Conservation (phyloP, 495 filamentous ascomycete genomes). For the Daldinia bambusicola region DNA sequence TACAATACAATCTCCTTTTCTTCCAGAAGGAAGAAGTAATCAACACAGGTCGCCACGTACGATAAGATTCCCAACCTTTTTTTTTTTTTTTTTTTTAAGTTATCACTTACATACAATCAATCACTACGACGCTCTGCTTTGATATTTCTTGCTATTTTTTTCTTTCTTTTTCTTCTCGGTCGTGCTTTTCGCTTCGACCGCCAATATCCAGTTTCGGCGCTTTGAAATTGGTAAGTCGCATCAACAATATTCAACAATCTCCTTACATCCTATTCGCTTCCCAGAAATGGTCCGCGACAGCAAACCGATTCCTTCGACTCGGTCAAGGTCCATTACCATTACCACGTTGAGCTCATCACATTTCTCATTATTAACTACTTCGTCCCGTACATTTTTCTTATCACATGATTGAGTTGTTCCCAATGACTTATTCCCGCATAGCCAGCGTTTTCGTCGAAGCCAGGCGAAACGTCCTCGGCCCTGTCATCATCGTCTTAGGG, state of each 20-base stretch:
- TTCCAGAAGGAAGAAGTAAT: neutral
- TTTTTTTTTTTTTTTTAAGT: too few relatives aligned
- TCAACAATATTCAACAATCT: slow-evolving; percentile 19
- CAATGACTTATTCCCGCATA: slow-evolving; percentile 40
- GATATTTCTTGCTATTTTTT: neutral
- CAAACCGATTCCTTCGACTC: slow-evolving; percentile 12
- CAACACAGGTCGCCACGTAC: slow-evolving; percentile 13
- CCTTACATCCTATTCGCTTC: slow-evolving; percentile 8
- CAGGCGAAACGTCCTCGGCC: slow-evolving; percentile 36
- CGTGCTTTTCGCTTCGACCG: slow-evolving; percentile 13
- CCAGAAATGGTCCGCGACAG: slow-evolving; percentile 14
- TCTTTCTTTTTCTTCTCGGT: neutral
- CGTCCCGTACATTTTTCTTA: neutral
- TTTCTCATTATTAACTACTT: slow-evolving; percentile 6
- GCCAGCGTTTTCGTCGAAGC: slow-evolving; percentile 24
- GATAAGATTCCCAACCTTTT: neutral
- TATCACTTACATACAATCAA: neutral
- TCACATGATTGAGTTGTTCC: slow-evolving; percentile 32
- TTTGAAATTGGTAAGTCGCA: slow-evolving; percentile 27
- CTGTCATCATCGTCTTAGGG: slow-evolving; percentile 35
- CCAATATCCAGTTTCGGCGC: neutral
- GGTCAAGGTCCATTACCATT: slow-evolving; percentile 14
- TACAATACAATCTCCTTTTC: slow-evolving; percentile 3
- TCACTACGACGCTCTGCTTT: too few relatives aligned
- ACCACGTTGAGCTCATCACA: slow-evolving; percentile 11